phyloP scores from a whole-genome alignment of 2,329 filamentous ascomycete genomes.

The Fusarium anthophilum region DNA sequence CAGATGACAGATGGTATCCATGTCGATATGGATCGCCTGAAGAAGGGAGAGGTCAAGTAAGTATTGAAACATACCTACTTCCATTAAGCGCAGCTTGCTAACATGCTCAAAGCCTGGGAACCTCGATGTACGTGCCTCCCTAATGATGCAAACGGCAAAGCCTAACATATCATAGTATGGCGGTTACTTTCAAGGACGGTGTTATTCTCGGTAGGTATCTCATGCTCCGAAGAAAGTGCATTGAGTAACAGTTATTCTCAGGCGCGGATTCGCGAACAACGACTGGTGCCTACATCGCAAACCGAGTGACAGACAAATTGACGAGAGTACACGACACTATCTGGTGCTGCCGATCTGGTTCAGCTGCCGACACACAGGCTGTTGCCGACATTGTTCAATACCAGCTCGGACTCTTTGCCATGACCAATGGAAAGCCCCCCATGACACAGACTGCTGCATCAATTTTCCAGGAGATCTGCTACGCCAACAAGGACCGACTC shows the following conservation, averaged over 20 bases:
- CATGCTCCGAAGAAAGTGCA: not conserved
- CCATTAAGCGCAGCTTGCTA: conserved; percentile 20
- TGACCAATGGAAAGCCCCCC: conserved; percentile 87
- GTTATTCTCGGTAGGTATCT: conserved; percentile 80
- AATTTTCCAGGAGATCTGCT: conserved; percentile 98
- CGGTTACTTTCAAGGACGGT: conserved; percentile 97
- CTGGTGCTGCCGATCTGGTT: conserved; percentile 99
- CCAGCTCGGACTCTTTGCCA: conserved; percentile 90
- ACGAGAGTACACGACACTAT: conserved; percentile 99
- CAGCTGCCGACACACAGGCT: conserved; percentile 96
- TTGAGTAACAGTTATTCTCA: conserved; percentile 43
- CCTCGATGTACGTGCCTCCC: conserved; percentile 80
- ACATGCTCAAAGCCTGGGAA: conserved; percentile 78
- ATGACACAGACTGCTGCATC: conserved; percentile 95
- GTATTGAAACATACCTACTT: conserved; percentile 47
- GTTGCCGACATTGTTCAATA: conserved; percentile 98
- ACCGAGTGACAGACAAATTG: conserved; percentile 98
- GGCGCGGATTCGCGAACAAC: conserved; percentile 97
- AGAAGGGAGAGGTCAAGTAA: conserved; percentile 99
- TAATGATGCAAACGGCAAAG: conserved; percentile 36
- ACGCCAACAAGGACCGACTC: conserved; percentile 93
- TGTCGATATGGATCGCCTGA: conserved; percentile 97
- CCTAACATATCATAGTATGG: conserved; percentile 74
- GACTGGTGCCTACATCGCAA: conserved; percentile 97
- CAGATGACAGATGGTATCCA: conserved; percentile 88